phyloP scores from a whole-genome alignment of 768 basidiomycete genomes.

The Aureoboletus auriporus region DNA sequence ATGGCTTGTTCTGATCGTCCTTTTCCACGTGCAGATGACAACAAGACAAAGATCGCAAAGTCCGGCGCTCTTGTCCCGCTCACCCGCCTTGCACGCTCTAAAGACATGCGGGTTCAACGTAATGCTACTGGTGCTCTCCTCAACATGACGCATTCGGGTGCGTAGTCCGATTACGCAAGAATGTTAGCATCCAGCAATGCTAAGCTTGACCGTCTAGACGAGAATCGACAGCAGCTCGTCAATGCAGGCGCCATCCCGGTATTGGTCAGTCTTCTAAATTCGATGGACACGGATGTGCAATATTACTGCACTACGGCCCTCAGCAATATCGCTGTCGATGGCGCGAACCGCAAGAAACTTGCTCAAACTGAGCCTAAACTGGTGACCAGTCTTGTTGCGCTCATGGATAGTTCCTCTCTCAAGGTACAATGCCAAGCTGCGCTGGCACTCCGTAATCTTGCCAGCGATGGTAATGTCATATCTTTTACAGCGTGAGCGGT shows the following conservation, averaged over 20 bases:
- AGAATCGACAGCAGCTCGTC: constrained; percentile 97
- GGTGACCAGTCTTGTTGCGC: constrained; percentile 85
- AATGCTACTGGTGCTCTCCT: constrained; percentile 97
- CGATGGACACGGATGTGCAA: constrained; percentile 98
- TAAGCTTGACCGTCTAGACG: constrained; percentile 52
- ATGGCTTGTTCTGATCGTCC: constrained; percentile 6
- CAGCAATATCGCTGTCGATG: constrained; percentile 98
- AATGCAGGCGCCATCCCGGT: constrained; percentile 98
- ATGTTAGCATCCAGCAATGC: neutral
- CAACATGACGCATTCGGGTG: constrained; percentile 99
- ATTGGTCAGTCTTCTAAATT: constrained; percentile 89
- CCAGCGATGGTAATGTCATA: constrained; percentile 74
- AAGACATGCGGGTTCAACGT: constrained; percentile 98
- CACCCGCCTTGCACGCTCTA: constrained; percentile 91
- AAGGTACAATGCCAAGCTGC: constrained; percentile 99
- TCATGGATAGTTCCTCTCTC: constrained; percentile 96
- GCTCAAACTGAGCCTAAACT: constrained; percentile 92
- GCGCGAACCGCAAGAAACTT: constrained; percentile 90
- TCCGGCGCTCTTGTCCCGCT: constrained; percentile 97
- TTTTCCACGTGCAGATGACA: constrained; percentile 67
- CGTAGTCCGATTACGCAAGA: constrained; percentile 14
- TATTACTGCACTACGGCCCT: constrained; percentile 99
- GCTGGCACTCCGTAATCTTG: constrained; percentile 91
- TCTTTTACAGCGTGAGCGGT: constrained; percentile 13
- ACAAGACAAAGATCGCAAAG: constrained; percentile 99